Evolutionary conservation across 495 filamentous ascomycete genomes (phyloP).

Genomic region (Penicillium robsamsonii): DNA sequence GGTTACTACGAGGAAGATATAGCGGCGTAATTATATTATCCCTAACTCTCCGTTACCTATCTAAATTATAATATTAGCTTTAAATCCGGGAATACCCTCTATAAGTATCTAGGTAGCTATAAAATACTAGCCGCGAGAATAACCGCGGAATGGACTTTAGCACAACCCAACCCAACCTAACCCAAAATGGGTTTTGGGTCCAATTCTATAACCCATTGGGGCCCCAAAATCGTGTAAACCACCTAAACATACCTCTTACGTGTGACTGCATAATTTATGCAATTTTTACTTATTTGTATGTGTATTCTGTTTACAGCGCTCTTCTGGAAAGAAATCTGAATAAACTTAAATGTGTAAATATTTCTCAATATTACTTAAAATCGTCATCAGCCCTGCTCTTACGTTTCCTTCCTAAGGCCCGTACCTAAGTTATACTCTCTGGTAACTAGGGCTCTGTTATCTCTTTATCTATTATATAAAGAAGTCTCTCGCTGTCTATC

Average conservation of each 20-base stretch:
- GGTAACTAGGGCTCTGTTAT: background rate
- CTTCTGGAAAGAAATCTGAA: background rate
- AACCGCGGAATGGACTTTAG: too few relatives aligned
- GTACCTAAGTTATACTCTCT: background rate
- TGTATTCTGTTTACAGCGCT: background rate
- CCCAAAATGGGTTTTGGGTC: background rate
- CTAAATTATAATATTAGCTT: too few relatives aligned
- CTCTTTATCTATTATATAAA: conserved; percentile 1
- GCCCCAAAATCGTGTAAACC: background rate
- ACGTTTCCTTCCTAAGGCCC: background rate
- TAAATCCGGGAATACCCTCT: too few relatives aligned
- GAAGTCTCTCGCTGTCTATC: background rate
- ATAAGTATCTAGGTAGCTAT: background rate
- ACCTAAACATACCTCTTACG: background rate
- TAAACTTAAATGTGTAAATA: background rate
- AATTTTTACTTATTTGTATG: background rate
- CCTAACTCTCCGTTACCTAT: too few relatives aligned
- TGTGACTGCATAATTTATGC: background rate
- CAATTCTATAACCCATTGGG: background rate
- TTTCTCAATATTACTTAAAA: background rate
- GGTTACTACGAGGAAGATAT: too few relatives aligned
- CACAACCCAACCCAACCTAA: background rate
- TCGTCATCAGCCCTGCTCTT: background rate
- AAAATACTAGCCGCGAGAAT: background rate
- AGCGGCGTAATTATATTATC: too few relatives aligned